phyloP scores from a whole-genome alignment of 495 filamentous ascomycete genomes.

The Xylaria sp. region DNA sequence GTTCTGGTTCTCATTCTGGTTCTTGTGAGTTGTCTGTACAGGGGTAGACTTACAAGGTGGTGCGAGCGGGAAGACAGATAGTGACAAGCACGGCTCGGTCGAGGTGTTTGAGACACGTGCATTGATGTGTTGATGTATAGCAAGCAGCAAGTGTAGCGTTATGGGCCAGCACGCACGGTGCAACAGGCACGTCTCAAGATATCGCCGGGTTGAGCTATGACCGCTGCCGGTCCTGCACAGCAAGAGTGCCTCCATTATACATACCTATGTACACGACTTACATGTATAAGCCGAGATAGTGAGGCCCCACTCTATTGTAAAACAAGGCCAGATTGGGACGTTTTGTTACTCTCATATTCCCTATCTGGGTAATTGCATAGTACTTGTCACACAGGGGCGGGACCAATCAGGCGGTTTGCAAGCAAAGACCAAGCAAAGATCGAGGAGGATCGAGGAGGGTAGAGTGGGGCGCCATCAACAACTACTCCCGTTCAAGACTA shows the following conservation, averaged over 20 bases:
- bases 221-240: not conserved
- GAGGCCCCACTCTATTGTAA: not conserved
- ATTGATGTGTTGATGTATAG: not conserved
- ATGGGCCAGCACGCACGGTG: not conserved
- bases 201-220: not conserved
- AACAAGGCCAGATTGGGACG: not conserved
- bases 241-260: too few relatives aligned
- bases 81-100: not conserved
- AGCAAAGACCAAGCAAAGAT: too few relatives aligned
- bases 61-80: slow-evolving; percentile 2
- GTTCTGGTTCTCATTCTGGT: too few relatives aligned
- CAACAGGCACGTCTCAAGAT: not conserved
- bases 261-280: too few relatives aligned
- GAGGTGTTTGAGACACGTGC: not conserved
- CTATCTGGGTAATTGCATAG: too few relatives aligned
- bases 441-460: not conserved
- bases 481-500: not conserved
- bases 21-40: not conserved
- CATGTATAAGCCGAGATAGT: not conserved
- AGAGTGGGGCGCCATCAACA: not conserved
- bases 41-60: slow-evolving; percentile 5
- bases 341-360: not conserved
- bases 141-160: not conserved
- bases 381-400: too few relatives aligned
- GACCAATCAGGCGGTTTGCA: too few relatives aligned